These are phyloP conservation scores for Zizania palustris DNA, from an alignment of 202 grass and related monocot genomes.

Conservation along the genomic window DNA sequence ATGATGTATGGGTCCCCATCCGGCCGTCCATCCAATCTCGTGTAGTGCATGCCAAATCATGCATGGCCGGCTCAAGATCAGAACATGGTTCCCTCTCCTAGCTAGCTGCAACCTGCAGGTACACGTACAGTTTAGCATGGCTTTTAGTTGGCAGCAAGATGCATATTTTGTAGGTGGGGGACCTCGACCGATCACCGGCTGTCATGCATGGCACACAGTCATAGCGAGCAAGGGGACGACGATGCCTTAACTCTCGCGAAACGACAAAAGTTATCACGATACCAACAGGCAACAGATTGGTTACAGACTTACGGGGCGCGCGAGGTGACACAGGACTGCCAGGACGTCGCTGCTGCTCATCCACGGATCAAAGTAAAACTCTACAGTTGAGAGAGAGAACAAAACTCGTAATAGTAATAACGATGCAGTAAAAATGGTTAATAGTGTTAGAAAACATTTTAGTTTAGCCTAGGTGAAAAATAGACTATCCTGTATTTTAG, in stretches of 20 bases:
- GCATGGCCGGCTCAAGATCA: not conserved
- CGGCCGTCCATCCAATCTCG: not conserved
- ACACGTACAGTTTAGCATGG: constrained; percentile 11
- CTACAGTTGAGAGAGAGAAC: too few relatives aligned
- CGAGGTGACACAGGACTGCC: too few relatives aligned
- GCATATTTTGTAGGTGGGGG: not conserved
- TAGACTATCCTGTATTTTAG: too few relatives aligned
- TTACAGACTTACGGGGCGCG: too few relatives aligned
- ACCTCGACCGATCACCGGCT: constrained; percentile 14
- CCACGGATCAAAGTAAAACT: too few relatives aligned
- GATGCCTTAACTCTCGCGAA: not conserved
- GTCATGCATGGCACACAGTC: constrained; percentile 8
- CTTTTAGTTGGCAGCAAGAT: constrained; percentile 25
- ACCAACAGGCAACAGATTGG: not conserved
- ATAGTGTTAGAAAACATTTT: too few relatives aligned
- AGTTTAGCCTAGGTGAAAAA: too few relatives aligned
- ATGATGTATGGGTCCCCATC: not conserved
- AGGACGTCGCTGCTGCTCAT: too few relatives aligned
- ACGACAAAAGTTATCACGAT: not conserved
- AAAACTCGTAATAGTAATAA: too few relatives aligned
- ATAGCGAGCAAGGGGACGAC: not conserved
- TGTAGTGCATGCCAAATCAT: constrained; percentile 6
- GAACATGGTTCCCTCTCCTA: constrained; percentile 34
- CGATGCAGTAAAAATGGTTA: too few relatives aligned
- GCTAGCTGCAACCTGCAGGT: too few relatives aligned